A percentile compares a stretch with the other conserved stretches of the same genome.
These are phyloP conservation scores for Artemisia tridentata DNA, from an alignment of 129 eudicot genomes.

Conservation along the genomic window DNA sequence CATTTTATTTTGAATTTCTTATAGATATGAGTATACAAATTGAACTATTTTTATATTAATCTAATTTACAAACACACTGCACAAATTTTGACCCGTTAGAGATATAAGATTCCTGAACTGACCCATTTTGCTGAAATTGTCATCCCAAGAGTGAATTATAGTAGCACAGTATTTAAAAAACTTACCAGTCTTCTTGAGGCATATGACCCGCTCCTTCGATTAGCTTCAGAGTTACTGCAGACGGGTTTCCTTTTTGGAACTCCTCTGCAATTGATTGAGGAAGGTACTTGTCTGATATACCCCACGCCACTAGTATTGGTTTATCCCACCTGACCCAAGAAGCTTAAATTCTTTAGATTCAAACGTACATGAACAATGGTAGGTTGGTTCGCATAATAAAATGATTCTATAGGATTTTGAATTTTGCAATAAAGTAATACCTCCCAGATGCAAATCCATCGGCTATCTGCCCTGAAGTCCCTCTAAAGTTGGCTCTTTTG, in stretches of 20 bases:
- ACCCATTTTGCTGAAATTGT: too few relatives aligned
- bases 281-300: conserved; percentile 91
- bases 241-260: conserved; percentile 72
- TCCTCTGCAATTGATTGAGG: conserved; percentile 96
- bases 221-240: conserved; percentile 58
- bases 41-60: too few relatives aligned
- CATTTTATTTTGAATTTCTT: too few relatives aligned
- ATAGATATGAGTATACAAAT: too few relatives aligned
- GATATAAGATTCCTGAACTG: too few relatives aligned
- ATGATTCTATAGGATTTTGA: neutral
- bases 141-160: neutral
- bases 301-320: conserved; percentile 88
- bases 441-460: conserved; percentile 85
- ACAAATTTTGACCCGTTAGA: too few relatives aligned
- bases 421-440: conserved; percentile 32
- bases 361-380: too few relatives aligned
- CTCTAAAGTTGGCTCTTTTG: conserved; percentile 69
- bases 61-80: too few relatives aligned
- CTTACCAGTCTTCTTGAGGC: conserved; percentile 99
- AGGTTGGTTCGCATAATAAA: neutral
- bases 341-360: too few relatives aligned
- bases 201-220: conserved; percentile 99
- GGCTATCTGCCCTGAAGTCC: conserved; percentile 66
- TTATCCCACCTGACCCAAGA: conserved; percentile 69
- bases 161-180: neutral